Evolutionary conservation across 1,139 yeast genomes (phyloP).

Genomic region (Candida sp.): DNA sequence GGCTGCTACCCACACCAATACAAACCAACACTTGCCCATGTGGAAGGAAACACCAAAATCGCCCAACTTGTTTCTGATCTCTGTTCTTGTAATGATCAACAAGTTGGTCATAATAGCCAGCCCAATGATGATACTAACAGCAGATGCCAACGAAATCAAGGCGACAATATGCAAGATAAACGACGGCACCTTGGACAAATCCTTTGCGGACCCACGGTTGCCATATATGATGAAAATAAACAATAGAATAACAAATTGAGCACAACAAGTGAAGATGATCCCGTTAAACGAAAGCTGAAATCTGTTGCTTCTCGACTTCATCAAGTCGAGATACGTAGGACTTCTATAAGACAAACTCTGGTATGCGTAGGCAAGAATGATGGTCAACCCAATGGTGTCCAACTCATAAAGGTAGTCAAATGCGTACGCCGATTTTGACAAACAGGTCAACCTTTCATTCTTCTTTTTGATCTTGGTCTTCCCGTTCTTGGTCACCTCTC

Average conservation of each 20-base stretch:
- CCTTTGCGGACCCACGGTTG: slow-evolving; percentile 21
- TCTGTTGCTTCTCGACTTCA: slow-evolving; percentile 20
- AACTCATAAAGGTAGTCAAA: slow-evolving; percentile 53
- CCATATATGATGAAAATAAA: slow-evolving; percentile 38
- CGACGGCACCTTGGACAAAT: slow-evolving; percentile 32
- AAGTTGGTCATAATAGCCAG: slow-evolving; percentile 30
- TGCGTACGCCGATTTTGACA: slow-evolving; percentile 21
- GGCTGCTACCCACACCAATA: slow-evolving; percentile 41
- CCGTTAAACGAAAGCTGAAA: slow-evolving; percentile 17
- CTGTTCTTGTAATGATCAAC: slow-evolving; percentile 24
- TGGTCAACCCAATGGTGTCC: slow-evolving; percentile 39
- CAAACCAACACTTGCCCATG: slow-evolving; percentile 46
- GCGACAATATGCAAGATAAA: slow-evolving; percentile 36
- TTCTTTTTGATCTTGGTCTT: slow-evolving; percentile 12
- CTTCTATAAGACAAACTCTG: slow-evolving; percentile 16
- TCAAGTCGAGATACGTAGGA: slow-evolving; percentile 22
- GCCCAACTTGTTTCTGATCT: slow-evolving; percentile 37
- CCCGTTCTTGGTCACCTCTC: slow-evolving; percentile 13
- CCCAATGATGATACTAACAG: slow-evolving; percentile 31
- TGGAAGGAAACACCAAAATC: slow-evolving; percentile 49
- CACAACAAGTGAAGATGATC: slow-evolving; percentile 24
- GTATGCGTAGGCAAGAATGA: slow-evolving; percentile 53
- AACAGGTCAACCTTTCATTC: slow-evolving; percentile 27
- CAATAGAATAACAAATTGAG: slow-evolving; percentile 30
- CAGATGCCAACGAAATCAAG: slow-evolving; percentile 34